phyloP scores from a whole-genome alignment of 78 protist species.

The Capsaspora owczarzaki region DNA sequence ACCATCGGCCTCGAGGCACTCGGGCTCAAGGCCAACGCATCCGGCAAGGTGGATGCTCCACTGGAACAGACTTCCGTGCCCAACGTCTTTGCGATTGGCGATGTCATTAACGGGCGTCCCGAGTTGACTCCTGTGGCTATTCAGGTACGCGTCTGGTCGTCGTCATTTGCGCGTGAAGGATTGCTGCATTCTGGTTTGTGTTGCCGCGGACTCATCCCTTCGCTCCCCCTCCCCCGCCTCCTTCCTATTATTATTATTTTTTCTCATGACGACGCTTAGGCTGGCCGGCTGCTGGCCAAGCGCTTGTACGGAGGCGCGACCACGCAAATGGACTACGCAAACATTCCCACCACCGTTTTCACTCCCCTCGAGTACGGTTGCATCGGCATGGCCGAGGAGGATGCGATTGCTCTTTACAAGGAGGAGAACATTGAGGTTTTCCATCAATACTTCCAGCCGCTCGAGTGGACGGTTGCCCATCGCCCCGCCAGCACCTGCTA shows the following conservation, averaged over 20 bases:
- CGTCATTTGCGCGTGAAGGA: too few species aligned
- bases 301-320: conserved; percentile 55
- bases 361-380: conserved; percentile 91
- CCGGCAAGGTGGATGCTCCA: conserved; percentile 43
- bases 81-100: conserved; percentile 77
- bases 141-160: too few species aligned
- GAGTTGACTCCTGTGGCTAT: conserved; percentile 96
- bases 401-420: conserved; percentile 60
- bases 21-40: conserved; percentile 32
- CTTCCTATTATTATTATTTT: too few species aligned
- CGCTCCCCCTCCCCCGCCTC: too few species aligned
- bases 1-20: conserved; percentile 47
- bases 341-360: conserved; percentile 88
- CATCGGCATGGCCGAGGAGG: conserved; percentile 77
- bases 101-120: conserved; percentile 39
- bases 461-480: conserved; percentile 67
- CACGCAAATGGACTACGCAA: conserved; percentile 38
- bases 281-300: conserved; percentile 64
- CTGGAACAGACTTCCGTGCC: conserved; percentile 68
- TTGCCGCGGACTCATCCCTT: too few species aligned
- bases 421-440: conserved; percentile 67
- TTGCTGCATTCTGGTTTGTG: too few species aligned
- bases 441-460: conserved; percentile 50
- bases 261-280: too few species aligned
- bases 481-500: conserved; percentile 41